Evolutionary conservation across 176 grass and related monocot species (phyloP).

Genomic region (Zizania latifolia): DNA sequence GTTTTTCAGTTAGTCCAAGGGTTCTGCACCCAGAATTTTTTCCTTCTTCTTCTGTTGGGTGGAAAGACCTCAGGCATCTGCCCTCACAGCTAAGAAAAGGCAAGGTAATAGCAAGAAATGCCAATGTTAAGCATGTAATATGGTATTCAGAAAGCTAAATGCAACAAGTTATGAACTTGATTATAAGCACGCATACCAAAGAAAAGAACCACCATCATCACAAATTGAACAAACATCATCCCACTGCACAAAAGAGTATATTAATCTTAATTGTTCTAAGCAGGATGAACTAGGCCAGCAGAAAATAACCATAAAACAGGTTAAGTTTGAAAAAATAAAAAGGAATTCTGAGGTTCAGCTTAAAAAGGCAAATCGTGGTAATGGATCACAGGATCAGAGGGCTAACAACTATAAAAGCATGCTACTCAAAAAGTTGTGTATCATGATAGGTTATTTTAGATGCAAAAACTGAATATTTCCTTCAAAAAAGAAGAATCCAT

Average conservation of each 20-base stretch:
- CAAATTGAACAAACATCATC: constrained; percentile 54
- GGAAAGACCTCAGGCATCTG: constrained; percentile 52
- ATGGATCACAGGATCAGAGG: background rate
- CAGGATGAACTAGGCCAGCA: background rate
- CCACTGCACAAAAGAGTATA: constrained; percentile 13
- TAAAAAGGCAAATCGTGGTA: background rate
- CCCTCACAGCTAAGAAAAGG: constrained; percentile 51
- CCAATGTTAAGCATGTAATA: constrained; percentile 2
- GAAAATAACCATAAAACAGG: background rate
- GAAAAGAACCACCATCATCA: constrained; percentile 42
- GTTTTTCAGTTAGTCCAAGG: constrained; percentile 32
- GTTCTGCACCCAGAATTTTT: constrained; percentile 24
- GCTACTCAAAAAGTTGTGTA: background rate
- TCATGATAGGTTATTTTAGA: background rate
- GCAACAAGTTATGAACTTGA: background rate
- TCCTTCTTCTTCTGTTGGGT: constrained; percentile 33
- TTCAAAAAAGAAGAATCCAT: background rate
- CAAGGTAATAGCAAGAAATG: constrained; percentile 27
- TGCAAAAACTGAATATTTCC: background rate
- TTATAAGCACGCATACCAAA: constrained; percentile 36
- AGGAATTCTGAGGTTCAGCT: background rate
- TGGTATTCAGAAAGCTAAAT: background rate
- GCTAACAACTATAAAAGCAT: background rate
- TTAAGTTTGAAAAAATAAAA: background rate
- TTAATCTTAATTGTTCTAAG: background rate